Evolutionary conservation across 129 eudicot genomes (phyloP).

Genomic region (Lonicera japonica): DNA sequence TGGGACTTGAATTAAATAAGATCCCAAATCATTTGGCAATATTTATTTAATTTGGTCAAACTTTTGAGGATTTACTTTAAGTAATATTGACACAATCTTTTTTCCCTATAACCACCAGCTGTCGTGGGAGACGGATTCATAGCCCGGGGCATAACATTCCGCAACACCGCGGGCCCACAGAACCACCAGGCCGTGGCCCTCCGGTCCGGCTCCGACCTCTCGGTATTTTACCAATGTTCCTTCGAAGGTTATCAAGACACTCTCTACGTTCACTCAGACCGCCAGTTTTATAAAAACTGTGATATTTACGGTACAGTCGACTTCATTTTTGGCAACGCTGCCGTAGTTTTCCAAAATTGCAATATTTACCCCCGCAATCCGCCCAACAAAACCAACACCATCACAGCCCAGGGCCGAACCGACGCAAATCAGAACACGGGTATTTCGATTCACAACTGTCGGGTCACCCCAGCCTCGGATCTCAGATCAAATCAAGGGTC

Average conservation of each 20-base stretch:
- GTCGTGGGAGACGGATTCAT: slow-evolving; percentile 50
- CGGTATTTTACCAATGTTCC: slow-evolving; percentile 56
- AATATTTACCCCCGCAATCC: slow-evolving; percentile 45
- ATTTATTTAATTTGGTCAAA: background rate
- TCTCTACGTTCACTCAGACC: slow-evolving; percentile 31
- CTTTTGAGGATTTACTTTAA: background rate
- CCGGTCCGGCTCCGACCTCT: slow-evolving; percentile 48
- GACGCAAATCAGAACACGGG: slow-evolving; percentile 57
- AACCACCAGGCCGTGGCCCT: slow-evolving; percentile 58
- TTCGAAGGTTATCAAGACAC: slow-evolving; percentile 66
- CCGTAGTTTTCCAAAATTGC: slow-evolving; percentile 48
- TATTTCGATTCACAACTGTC: slow-evolving; percentile 41
- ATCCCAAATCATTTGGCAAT: too few relatives aligned
- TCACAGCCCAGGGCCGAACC: slow-evolving; percentile 59
- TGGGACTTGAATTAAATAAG: too few relatives aligned
- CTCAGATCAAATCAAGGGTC: slow-evolving; percentile 25
- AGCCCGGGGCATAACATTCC: slow-evolving; percentile 33
- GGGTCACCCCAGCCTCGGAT: slow-evolving; percentile 34
- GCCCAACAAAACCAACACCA: slow-evolving; percentile 37
- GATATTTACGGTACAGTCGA: slow-evolving; percentile 57
- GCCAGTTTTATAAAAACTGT: slow-evolving; percentile 43
- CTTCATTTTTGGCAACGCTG: slow-evolving; percentile 48
- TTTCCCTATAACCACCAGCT: slow-evolving; percentile 14
- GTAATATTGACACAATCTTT: background rate
- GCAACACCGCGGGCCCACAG: slow-evolving; percentile 47